Conservation (phyloP, 768 basidiomycete genomes). For the Vishniacozyma victoriae region DNA sequence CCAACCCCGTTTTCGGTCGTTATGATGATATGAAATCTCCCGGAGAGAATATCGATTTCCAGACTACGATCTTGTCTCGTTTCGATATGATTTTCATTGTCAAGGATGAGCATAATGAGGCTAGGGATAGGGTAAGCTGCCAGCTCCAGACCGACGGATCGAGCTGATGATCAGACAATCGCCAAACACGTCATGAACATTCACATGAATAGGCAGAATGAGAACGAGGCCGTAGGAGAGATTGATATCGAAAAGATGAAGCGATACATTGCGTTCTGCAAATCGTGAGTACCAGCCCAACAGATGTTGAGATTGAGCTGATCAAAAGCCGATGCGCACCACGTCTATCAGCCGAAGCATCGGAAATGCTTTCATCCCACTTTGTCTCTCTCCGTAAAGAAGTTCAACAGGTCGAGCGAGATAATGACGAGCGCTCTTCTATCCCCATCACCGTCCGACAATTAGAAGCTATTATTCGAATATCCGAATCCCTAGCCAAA, state of each 20-base stretch:
- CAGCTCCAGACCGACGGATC: background rate
- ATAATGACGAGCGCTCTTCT: slow-evolving; percentile 94
- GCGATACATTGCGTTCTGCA: slow-evolving; percentile 91
- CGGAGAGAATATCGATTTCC: slow-evolving; percentile 38
- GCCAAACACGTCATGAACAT: slow-evolving; percentile 98
- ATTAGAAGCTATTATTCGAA: slow-evolving; percentile 97
- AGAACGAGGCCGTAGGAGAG: slow-evolving; percentile 72
- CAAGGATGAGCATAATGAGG: slow-evolving; percentile 94
- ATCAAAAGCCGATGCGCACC: slow-evolving; percentile 83
- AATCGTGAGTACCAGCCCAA: slow-evolving; percentile 57
- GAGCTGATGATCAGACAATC: slow-evolving; percentile 61
- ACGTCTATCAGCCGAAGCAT: slow-evolving; percentile 82
- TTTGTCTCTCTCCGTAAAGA: slow-evolving; percentile 89
- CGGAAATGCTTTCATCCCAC: slow-evolving; percentile 93
- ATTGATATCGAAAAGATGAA: slow-evolving; percentile 98
- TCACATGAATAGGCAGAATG: slow-evolving; percentile 89
- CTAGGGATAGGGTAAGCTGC: slow-evolving; percentile 69
- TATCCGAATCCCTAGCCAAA: slow-evolving; percentile 94
- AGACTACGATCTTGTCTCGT: slow-evolving; percentile 93
- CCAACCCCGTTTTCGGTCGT: slow-evolving; percentile 94
- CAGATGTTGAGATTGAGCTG: background rate
- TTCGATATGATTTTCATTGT: slow-evolving; percentile 99
- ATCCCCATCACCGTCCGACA: slow-evolving; percentile 98
- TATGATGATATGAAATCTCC: slow-evolving; percentile 80
- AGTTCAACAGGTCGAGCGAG: slow-evolving; percentile 89